These are phyloP conservation scores for Aphanomyces astaci DNA, from an alignment of 352 stramenopile genomes.

Conservation along the genomic window DNA sequence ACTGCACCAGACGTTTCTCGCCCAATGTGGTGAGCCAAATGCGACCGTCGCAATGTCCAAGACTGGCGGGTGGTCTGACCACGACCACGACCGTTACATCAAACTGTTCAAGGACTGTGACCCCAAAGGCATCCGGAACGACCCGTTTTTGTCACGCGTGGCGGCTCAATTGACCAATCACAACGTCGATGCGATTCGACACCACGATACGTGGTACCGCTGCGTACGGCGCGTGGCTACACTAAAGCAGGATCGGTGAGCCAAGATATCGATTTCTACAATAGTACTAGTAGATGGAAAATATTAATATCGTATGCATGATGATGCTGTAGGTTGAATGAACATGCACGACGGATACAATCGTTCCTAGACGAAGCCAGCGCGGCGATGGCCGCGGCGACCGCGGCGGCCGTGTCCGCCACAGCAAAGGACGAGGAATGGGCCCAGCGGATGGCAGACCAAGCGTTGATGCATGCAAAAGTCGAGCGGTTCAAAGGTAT, in stretches of 20 bases:
- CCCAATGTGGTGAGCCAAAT: conserved; percentile 29
- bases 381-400: neutral
- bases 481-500: conserved; percentile 41
- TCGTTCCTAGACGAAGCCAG: neutral
- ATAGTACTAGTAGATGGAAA: no score
- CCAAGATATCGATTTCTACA: conserved; percentile 25
- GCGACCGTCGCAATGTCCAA: conserved; percentile 34
- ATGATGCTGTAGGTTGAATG: neutral
- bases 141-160: conserved; percentile 57
- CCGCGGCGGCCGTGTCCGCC: neutral
- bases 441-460: conserved; percentile 27
- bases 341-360: neutral
- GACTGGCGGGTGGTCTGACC: conserved; percentile 35
- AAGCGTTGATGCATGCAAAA: conserved; percentile 33
- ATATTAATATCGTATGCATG: neutral
- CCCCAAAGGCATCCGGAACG: conserved; percentile 32
- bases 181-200: conserved; percentile 34
- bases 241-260: conserved; percentile 42
- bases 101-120: conserved; percentile 45
- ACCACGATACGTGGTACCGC: conserved; percentile 55
- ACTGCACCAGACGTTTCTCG: conserved; percentile 37
- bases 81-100: conserved; percentile 54
- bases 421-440: neutral
- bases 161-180: conserved; percentile 36
- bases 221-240: conserved; percentile 44